A percentile compares a stretch with the other conserved stretches of the same genome.
These are phyloP conservation scores for Mycena amicta DNA, from an alignment of 768 basidiomycete species.

Conservation along the genomic window DNA sequence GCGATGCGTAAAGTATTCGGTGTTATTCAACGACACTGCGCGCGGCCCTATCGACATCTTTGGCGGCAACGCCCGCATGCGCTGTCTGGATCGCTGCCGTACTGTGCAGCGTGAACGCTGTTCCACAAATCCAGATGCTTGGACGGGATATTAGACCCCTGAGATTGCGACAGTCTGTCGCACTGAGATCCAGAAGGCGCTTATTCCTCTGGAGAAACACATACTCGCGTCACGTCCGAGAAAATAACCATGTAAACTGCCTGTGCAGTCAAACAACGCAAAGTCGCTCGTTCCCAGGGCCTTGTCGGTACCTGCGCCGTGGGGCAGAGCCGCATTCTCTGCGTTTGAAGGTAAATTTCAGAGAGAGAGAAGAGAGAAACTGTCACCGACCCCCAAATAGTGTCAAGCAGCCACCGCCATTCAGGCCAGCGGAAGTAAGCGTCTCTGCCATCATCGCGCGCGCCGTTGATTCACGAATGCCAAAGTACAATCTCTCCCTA, in stretches of 20 bases:
- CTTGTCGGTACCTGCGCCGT: conserved; percentile 77
- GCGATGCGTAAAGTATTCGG: conserved; percentile 74
- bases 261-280: conserved; percentile 75
- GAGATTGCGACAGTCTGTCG: conserved; percentile 66
- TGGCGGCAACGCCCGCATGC: conserved; percentile 48
- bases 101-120: conserved; percentile 66
- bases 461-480: conserved; percentile 78
- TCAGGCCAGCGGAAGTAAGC: conserved; percentile 60
- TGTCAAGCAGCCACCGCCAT: conserved; percentile 60
- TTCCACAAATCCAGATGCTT: conserved; percentile 64
- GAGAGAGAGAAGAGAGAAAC: neutral
- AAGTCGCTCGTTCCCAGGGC: conserved; percentile 58
- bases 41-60: conserved; percentile 65
- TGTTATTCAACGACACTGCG: conserved; percentile 54
- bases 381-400: conserved; percentile 71
- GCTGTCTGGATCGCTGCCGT: conserved; percentile 51
- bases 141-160: conserved; percentile 53
- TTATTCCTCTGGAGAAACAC: too few relatives aligned
- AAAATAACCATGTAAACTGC: conserved; percentile 70
- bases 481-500: conserved; percentile 60
- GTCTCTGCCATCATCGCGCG: conserved; percentile 57
- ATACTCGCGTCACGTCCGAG: conserved; percentile 81
- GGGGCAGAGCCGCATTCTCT: conserved; percentile 89
- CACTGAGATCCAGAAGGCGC: too few relatives aligned
- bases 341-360: conserved; percentile 7